phyloP scores from a whole-genome alignment of 176 grass and related monocot genomes.

The Oryza officinalis region DNA sequence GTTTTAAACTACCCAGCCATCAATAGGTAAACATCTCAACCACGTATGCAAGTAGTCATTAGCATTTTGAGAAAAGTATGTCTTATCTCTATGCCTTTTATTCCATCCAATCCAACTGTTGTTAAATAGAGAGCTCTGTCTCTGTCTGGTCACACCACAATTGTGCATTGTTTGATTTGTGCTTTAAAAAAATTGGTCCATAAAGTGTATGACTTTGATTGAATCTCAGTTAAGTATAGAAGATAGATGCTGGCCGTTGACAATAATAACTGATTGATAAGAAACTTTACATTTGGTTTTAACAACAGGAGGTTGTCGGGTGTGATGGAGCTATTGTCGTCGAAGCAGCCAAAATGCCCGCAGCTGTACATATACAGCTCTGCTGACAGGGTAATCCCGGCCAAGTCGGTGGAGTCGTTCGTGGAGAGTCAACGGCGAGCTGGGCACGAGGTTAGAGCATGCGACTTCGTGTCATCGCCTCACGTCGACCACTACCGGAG shows the following conservation, averaged over 20 bases:
- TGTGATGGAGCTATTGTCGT: constrained; percentile 67
- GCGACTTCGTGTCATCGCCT: constrained; percentile 76
- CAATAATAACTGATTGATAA: neutral
- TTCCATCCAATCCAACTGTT: neutral
- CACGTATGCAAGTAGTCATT: neutral
- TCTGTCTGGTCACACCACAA: neutral
- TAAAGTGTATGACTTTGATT: neutral
- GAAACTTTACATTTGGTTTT: neutral
- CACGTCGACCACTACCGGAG: constrained; percentile 84
- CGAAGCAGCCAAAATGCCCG: constrained; percentile 74
- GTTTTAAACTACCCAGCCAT: constrained; percentile 75
- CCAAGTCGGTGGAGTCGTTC: constrained; percentile 79
- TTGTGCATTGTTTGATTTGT: neutral
- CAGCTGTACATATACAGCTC: constrained; percentile 93
- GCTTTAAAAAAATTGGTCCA: neutral
- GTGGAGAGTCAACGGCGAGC: constrained; percentile 63
- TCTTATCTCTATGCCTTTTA: constrained; percentile 20
- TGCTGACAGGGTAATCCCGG: constrained; percentile 79
- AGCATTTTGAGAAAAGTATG: neutral
- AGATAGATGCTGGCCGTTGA: neutral
- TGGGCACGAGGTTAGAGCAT: constrained; percentile 60
- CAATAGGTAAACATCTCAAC: constrained; percentile 57
- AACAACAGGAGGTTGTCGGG: constrained; percentile 63
- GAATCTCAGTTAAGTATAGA: neutral
- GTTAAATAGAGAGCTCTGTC: neutral